Percentiles rank a stretch among this genome's conserved stretches.
phyloP scores from a whole-genome alignment of 768 basidiomycete genomes.

The Trametes cubensis region DNA sequence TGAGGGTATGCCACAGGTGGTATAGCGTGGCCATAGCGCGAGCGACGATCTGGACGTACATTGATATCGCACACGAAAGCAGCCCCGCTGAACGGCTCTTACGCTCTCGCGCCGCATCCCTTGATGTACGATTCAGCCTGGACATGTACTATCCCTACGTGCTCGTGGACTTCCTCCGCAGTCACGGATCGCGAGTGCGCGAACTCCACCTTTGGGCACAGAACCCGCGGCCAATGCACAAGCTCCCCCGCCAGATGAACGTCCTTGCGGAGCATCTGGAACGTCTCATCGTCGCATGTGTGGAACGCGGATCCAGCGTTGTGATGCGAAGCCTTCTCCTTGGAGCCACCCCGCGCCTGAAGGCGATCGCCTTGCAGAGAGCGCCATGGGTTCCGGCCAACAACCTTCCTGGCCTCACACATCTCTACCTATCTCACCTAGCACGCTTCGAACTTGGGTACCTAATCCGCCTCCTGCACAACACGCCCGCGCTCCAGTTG shows the following conservation, averaged over 20 bases:
- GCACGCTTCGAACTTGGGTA: neutral
- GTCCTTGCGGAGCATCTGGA: neutral
- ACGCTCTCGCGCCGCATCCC: neutral
- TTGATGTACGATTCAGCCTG: neutral
- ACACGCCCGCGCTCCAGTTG: neutral
- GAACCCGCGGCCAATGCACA: neutral
- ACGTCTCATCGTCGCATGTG: neutral
- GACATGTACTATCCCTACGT: neutral
- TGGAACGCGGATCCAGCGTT: neutral
- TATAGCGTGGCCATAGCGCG: neutral
- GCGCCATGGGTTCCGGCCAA: constrained; percentile 3
- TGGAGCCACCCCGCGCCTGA: neutral
- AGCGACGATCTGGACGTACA: neutral
- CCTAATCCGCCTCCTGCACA: neutral
- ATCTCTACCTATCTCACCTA: neutral
- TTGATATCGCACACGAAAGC: neutral
- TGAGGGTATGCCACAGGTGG: constrained; percentile 1
- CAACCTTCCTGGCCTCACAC: neutral
- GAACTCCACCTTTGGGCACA: constrained; percentile 1
- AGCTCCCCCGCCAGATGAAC: neutral
- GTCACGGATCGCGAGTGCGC: neutral
- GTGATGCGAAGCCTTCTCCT: neutral
- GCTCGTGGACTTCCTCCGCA: neutral
- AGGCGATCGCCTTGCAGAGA: neutral
- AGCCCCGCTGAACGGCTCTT: neutral